These are phyloP conservation scores for Pyrenochaeta sp. DNA, from an alignment of 2,329 filamentous ascomycete species.

Conservation along the genomic window DNA sequence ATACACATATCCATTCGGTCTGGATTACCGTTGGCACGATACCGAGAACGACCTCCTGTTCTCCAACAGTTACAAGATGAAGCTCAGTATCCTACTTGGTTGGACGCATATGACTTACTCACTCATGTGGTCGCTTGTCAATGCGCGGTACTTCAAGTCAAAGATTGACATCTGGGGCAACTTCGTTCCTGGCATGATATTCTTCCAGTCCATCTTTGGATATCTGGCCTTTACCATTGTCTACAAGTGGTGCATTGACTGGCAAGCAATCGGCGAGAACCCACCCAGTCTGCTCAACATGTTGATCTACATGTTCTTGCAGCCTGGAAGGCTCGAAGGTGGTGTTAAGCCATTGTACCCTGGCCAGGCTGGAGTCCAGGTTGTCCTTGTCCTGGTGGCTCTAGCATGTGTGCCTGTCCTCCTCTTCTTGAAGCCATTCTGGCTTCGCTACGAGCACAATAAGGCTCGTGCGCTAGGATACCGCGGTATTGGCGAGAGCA, in stretches of 20 bases:
- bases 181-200: constrained; percentile 98
- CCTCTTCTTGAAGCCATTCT: constrained; percentile 94
- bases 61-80: constrained; percentile 99
- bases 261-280: constrained; percentile 70
- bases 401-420: constrained; percentile 87
- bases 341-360: constrained; percentile 70
- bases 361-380: constrained; percentile 79
- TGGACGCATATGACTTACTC: constrained; percentile 99
- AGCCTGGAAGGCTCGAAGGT: constrained; percentile 78
- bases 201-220: constrained; percentile 98
- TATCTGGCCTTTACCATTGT: constrained; percentile 94
- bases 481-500: constrained; percentile 88
- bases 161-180: constrained; percentile 97
- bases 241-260: constrained; percentile 97
- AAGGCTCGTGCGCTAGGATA: constrained; percentile 86
- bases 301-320: constrained; percentile 99
- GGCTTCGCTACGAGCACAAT: constrained; percentile 94
- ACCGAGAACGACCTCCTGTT: constrained; percentile 95
- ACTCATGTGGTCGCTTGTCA: constrained; percentile 89
- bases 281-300: constrained; percentile 96
- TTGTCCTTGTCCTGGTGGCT: constrained; percentile 81
- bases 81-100: constrained; percentile 96
- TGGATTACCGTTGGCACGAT: constrained; percentile 97
- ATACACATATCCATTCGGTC: constrained; percentile 92
- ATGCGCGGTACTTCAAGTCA: constrained; percentile 92